A percentile compares a stretch with the other conserved stretches of the same genome.
phyloP scores from a whole-genome alignment of 169 alveolate species.

The Babesia sp. region DNA sequence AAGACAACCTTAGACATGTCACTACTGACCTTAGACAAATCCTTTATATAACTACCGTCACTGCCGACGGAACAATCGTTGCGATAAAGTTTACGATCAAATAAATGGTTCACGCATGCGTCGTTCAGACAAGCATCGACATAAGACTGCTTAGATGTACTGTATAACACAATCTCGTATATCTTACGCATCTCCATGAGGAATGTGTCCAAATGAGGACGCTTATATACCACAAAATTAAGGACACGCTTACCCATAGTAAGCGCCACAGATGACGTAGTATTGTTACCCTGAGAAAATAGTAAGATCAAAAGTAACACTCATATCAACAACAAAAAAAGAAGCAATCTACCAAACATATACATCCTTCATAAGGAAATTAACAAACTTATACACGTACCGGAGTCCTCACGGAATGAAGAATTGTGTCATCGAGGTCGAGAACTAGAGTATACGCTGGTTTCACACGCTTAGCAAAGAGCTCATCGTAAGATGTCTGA shows the following conservation, averaged over 20 bases:
- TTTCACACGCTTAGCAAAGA: constrained; percentile 3
- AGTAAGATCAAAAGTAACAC: neutral
- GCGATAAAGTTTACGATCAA: constrained; percentile 70
- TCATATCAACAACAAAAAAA: neutral
- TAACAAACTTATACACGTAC: neutral
- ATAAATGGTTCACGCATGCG: constrained; percentile 65
- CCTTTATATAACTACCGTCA: constrained; percentile 57
- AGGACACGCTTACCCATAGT: constrained; percentile 40
- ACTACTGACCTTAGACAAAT: constrained; percentile 51
- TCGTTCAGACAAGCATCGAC: constrained; percentile 66
- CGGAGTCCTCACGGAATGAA: constrained; percentile 13
- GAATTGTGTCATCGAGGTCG: constrained; percentile 50
- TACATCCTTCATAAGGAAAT: neutral
- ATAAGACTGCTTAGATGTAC: constrained; percentile 47
- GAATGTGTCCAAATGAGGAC: constrained; percentile 72
- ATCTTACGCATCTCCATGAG: constrained; percentile 57
- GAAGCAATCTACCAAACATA: neutral
- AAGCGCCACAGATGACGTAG: constrained; percentile 22
- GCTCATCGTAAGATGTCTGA: neutral
- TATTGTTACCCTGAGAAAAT: neutral
- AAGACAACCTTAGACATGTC: constrained; percentile 68
- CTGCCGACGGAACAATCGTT: constrained; percentile 56
- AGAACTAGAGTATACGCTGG: constrained; percentile 38
- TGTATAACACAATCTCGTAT: constrained; percentile 70
- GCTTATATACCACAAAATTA: constrained; percentile 55